Base-by-base conservation (phyloP, 2,329 filamentous ascomycete species). In the Coniella lustricola region DNA sequence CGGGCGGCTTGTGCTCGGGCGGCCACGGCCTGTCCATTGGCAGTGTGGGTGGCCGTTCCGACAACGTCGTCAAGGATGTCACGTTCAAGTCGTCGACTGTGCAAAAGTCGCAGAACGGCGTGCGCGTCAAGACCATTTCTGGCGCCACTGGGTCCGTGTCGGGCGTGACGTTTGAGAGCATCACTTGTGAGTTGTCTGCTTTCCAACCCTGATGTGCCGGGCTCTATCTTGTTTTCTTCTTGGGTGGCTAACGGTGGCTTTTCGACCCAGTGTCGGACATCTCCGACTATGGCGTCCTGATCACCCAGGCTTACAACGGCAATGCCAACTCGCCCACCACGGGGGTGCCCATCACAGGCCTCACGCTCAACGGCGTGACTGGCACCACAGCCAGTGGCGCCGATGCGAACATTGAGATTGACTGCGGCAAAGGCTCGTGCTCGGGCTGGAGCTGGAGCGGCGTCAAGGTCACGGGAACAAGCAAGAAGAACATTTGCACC, bases 1-100 rank as follows among this genome's bases (percentile, higher is more conserved):
- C 60, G 17, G 63, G 63, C 18, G 67, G 67, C 29, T 67, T 65
- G 31, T 76, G 73, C 60, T 67, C 66, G 4, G 72, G 73, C 21
- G 72, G 73, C 29, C 74, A 77, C 60, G 76, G 76, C 51, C 64
- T 82, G 33, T 74, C 71, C 55, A 77, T 81, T 55, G 76, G 77
- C 44, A 77, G 73, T 9, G 73, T 81, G 21, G 76, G 77, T 37
- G 74, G 74, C 16, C 74, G 75, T 40, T 59, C 56, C 45, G 64
- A 77, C 64, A 81, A 81, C 66, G 63, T 57, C 14, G 77, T 82
- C 48, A 60, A 69, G 25, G 69, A 65, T 48, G 68, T 82, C n/a
- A 66, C 65, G 34, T 73, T 81, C 57, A 58, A 66, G 32, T 63
- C 67, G 50, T 70, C 65, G n/a, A 69, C 62, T n/a, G 67, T 81